Evolutionary conservation across 495 filamentous ascomycete genomes (phyloP).

Genomic region (Niebla homalea): DNA sequence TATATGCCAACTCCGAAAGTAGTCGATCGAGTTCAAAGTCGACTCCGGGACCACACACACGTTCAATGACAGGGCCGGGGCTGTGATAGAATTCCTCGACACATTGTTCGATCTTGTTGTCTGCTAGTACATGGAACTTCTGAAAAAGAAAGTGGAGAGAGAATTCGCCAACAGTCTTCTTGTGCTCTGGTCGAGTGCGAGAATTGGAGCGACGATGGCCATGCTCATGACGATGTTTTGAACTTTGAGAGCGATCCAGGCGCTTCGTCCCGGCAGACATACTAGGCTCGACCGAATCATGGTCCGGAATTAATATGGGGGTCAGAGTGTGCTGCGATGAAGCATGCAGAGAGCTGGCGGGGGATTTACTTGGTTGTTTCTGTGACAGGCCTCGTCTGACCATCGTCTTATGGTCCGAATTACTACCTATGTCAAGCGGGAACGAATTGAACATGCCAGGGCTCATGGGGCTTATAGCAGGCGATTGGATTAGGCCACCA

Average conservation of each 20-base stretch:
- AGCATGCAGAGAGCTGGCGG: conserved; percentile 3
- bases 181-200: conserved; percentile 61
- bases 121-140: conserved; percentile 70
- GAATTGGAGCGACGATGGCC: conserved; percentile 74
- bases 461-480: conserved; percentile 65
- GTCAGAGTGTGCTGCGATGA: conserved; percentile 2
- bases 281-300: conserved; percentile 3
- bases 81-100: conserved; percentile 62
- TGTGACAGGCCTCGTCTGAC: conserved; percentile 11
- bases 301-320: conserved; percentile 7
- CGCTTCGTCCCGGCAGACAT: conserved; percentile 24
- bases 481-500: conserved; percentile 54
- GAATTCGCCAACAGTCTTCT: conserved; percentile 82
- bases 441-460: conserved; percentile 44
- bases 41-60: conserved; percentile 75
- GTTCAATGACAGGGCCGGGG: conserved; percentile 57
- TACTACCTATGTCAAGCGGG: background rate
- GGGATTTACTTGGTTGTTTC: conserved; percentile 12
- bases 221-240: conserved; percentile 53
- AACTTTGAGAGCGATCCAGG: conserved; percentile 51
- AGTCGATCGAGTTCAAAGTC: conserved; percentile 92
- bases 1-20: conserved; percentile 82
- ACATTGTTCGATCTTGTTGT: conserved; percentile 82
- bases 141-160: conserved; percentile 93
- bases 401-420: conserved; percentile 16